Percentiles rank a stretch among this genome's conserved stretches.
phyloP scores from a whole-genome alignment of 1,284 basidiomycete species.

The Thecaphora thlaspeos region DNA sequence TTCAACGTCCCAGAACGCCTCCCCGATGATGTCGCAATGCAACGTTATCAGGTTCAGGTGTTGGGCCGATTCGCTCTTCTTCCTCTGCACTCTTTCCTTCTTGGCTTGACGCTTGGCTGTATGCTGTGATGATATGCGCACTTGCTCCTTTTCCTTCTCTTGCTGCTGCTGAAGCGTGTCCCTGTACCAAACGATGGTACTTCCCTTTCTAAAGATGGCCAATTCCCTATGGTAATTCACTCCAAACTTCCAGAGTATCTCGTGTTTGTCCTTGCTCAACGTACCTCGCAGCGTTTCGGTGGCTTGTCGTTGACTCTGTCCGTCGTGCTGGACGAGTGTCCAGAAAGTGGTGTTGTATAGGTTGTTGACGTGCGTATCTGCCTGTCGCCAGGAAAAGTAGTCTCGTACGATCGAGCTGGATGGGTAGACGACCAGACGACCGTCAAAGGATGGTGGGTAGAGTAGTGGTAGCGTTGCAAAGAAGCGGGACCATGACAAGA shows the following conservation, averaged over 20 bases:
- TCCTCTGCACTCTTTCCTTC: slow-evolving; percentile 24
- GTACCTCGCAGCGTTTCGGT: slow-evolving; percentile 76
- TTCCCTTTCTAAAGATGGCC: slow-evolving; percentile 79
- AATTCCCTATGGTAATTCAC: slow-evolving; percentile 85
- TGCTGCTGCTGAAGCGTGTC: not conserved
- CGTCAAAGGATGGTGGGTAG: slow-evolving; percentile 90
- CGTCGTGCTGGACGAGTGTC: slow-evolving; percentile 81
- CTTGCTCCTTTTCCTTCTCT: slow-evolving; percentile 8
- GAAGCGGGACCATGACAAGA: slow-evolving; percentile 78
- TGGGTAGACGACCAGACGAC: slow-evolving; percentile 78
- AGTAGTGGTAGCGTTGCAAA: slow-evolving; percentile 70
- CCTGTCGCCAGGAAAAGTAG: slow-evolving; percentile 94
- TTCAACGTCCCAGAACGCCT: slow-evolving; percentile 38
- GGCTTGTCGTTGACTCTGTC: slow-evolving; percentile 74
- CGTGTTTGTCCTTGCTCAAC: slow-evolving; percentile 82
- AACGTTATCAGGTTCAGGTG: slow-evolving; percentile 41
- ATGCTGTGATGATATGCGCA: slow-evolving; percentile 13
- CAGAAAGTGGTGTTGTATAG: slow-evolving; percentile 95
- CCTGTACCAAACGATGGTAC: slow-evolving; percentile 69
- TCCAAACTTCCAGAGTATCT: slow-evolving; percentile 80
- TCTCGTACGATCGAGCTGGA: slow-evolving; percentile 72
- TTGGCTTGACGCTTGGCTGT: slow-evolving; percentile 12
- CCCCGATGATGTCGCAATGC: slow-evolving; percentile 55
- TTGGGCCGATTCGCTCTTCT: slow-evolving; percentile 9
- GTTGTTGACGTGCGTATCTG: slow-evolving; percentile 97